Percentiles rank a stretch among this genome's conserved stretches.
Evolutionary conservation across 2,329 filamentous ascomycete genomes (phyloP).

Genomic region (Fusarium sp.): DNA sequence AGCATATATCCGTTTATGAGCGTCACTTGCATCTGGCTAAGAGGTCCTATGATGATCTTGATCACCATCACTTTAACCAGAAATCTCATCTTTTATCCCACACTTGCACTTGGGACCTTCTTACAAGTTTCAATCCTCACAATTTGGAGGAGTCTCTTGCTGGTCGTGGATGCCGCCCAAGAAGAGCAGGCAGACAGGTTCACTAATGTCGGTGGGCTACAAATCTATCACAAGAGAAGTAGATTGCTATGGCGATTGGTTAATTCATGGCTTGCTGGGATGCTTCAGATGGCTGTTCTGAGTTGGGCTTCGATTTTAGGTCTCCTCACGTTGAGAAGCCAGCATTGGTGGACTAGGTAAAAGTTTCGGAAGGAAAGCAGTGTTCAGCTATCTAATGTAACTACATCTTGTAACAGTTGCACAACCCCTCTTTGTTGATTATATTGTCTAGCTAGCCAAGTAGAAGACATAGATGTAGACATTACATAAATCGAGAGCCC

Average conservation of each 20-base stretch:
- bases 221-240: conserved; percentile 9
- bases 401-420: background rate
- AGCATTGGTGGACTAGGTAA: conserved; percentile 15
- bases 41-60: conserved; percentile 11
- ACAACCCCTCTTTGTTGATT: too few relatives aligned
- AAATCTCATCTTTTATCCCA: conserved; percentile 12
- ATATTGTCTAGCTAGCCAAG: background rate
- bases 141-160: conserved; percentile 9
- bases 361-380: background rate
- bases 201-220: conserved; percentile 6
- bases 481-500: background rate
- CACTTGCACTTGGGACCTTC: conserved; percentile 6
- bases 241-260: conserved; percentile 10
- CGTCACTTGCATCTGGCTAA: conserved; percentile 13
- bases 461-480: background rate
- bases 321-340: conserved; percentile 13
- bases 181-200: background rate
- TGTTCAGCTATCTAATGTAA: background rate
- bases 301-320: conserved; percentile 13
- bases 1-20: conserved; percentile 14
- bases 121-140: conserved; percentile 13
- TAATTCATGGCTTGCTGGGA: conserved; percentile 14
- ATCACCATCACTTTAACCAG: conserved; percentile 5
- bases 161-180: background rate
- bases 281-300: conserved; percentile 13